These are phyloP conservation scores for barley (Hordeum vulgare) DNA, from an alignment of 176 grass and related monocot genomes.

Conservation along the genomic window MorexV3_pseudomolecules_assembly NC_058519.1:578611573-578612072, in stretches of 20 bases:
- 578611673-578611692: conserved; percentile 60
- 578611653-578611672: conserved; percentile 55
- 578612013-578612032: conserved; percentile 78
- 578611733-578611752: conserved; percentile 64
- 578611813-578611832: conserved; percentile 83
- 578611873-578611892: conserved; percentile 59
- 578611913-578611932: conserved; percentile 92
- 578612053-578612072: conserved; percentile 39
- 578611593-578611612: conserved; percentile 71
- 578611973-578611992: conserved; percentile 56
- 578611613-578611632: conserved; percentile 61
- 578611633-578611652: conserved; percentile 57
- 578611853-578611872: conserved; percentile 83
- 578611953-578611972: conserved; percentile 77
- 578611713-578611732: conserved; percentile 70
- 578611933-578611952: conserved; percentile 72
- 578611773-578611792: conserved; percentile 56
- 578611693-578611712: conserved; percentile 67
- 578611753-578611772: conserved; percentile 87
- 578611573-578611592: conserved; percentile 54
- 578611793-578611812: conserved; percentile 81
- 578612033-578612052: conserved; percentile 93
- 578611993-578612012: conserved; percentile 68
- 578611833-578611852: conserved; percentile 76
- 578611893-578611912: conserved; percentile 82